Percentiles rank a stretch among this genome's conserved stretches.
Evolutionary conservation across 495 filamentous ascomycete species (phyloP).

Genomic region (Rostrohypoxylon terebratum): DNA sequence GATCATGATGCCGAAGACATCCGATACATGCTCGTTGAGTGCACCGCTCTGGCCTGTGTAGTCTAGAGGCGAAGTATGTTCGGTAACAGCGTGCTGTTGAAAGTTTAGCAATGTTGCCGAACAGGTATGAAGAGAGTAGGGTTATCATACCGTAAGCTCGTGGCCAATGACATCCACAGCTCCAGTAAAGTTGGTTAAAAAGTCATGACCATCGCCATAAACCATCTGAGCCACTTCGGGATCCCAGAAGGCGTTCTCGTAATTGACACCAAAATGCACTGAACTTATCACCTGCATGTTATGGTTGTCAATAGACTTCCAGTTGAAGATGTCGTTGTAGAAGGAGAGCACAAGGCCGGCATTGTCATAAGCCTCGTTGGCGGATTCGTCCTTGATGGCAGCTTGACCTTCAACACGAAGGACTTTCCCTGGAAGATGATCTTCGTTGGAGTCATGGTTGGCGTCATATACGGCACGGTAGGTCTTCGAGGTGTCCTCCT

Average conservation of each 20-base stretch:
- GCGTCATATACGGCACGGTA: slow-evolving; percentile 58
- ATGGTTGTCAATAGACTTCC: slow-evolving; percentile 60
- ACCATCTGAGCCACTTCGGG: slow-evolving; percentile 55
- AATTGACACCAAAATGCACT: slow-evolving; percentile 58
- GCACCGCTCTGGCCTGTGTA: slow-evolving; percentile 61
- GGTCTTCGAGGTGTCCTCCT: slow-evolving; percentile 36
- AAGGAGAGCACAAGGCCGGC: slow-evolving; percentile 57
- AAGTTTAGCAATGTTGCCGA: not conserved
- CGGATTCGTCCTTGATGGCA: slow-evolving; percentile 47
- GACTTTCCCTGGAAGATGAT: slow-evolving; percentile 51
- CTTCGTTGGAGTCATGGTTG: slow-evolving; percentile 49
- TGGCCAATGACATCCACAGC: slow-evolving; percentile 64
- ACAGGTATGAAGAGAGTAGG: no score
- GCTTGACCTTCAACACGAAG: slow-evolving; percentile 56
- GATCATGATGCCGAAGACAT: slow-evolving; percentile 66
- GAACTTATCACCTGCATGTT: slow-evolving; percentile 57
- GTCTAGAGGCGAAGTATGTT: slow-evolving; percentile 57
- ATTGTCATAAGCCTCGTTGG: slow-evolving; percentile 57
- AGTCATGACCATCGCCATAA: slow-evolving; percentile 61
- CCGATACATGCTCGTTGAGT: slow-evolving; percentile 65
- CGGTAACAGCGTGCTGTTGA: slow-evolving; percentile 58
- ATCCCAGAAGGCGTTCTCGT: slow-evolving; percentile 59
- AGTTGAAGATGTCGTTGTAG: slow-evolving; percentile 57
- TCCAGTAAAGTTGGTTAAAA: slow-evolving; percentile 56
- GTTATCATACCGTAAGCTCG: slow-evolving; percentile 55